Percentiles rank a stretch among this genome's conserved stretches.
Evolutionary conservation across 352 stramenopile species (phyloP).

Genomic region (Globisporangium radiosum): DNA sequence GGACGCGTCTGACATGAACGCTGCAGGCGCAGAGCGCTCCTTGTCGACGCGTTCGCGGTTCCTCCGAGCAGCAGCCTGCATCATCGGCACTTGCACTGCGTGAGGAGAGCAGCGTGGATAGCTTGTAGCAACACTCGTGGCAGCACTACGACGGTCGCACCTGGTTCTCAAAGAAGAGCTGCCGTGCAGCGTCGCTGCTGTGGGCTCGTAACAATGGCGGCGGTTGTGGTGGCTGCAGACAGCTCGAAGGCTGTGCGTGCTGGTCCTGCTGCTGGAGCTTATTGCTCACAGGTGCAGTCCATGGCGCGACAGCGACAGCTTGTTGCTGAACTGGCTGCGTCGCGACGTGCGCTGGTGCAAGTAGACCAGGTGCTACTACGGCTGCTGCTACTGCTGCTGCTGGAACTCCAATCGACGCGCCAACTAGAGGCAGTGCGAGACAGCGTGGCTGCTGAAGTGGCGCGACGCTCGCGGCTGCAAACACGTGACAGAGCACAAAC

Average conservation of each 20-base stretch:
- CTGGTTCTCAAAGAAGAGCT: conserved; percentile 68
- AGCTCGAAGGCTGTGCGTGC: no score
- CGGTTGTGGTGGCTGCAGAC: neutral
- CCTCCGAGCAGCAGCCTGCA: conserved; percentile 36
- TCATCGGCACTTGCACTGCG: neutral
- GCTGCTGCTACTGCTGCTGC: no score
- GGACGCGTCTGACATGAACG: conserved; percentile 16
- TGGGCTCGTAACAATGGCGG: neutral
- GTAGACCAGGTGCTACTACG: no score
- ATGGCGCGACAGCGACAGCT: no score
- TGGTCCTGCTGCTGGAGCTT: no score
- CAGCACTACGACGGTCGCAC: conserved; percentile 11
- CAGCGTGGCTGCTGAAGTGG: conserved; percentile 22
- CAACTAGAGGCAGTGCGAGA: conserved; percentile 14
- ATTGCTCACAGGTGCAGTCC: no score
- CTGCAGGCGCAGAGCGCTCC: conserved; percentile 22
- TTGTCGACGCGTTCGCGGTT: conserved; percentile 52
- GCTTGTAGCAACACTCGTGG: neutral
- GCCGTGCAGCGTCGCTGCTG: conserved; percentile 15
- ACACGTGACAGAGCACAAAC: conserved; percentile 23
- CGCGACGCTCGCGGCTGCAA: conserved; percentile 21
- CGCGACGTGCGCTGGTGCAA: no score
- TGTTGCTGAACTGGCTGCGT: no score
- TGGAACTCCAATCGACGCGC: no score
- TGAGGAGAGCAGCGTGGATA: no score